Base-by-base conservation (phyloP, 2,329 filamentous ascomycete species). In the Fusarium verticillioides region DNA sequence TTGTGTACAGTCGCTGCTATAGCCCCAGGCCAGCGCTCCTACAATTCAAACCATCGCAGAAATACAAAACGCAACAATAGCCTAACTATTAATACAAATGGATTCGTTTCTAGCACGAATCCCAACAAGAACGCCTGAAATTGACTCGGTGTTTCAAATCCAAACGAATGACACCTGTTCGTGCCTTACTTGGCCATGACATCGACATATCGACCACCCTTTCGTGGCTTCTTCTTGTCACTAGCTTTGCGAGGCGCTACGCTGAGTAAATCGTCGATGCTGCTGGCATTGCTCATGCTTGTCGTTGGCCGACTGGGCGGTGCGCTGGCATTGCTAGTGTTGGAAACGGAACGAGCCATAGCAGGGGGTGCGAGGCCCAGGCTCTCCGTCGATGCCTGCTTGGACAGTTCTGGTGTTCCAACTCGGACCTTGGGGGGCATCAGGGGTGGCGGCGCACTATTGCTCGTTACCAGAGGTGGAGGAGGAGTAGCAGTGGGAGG, bases 241-340 rank as follows among this genome's bases (percentile, higher is more conserved):
- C 87, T 87, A 9, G 87, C 85, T 77, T 93, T 95, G 72, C 93
- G 89, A 23, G 93, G 89, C 36, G 87, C 89, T 7, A 93, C 91
- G 9, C 94, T 94, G 28, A 99, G 85, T 71, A 99, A 85, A 81
- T 99, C 96, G 78, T 99, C 96, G 79, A 99, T 97, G 77, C 93
- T 96, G 82, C 92, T 97, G n/a, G 94, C 94, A 79, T 94, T 94
- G 82, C 94, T 97, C 87, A 97, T 91, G 70, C 93, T 92, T 7
- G 94, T 97, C 10, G 90, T 83, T 9, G 95, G 95, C 70, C 93
- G 86, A 78, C 89, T 91, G 7, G 90, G 90, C 16, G 91, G 91
- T n/a, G 83, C 82, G 74, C 82, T 85, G 4, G 82, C 83, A 37
- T 80, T 81, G 75, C 86, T 88, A 26, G 82, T 82, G 65, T 82